These are phyloP conservation scores for Cynara cardunculus DNA, from an alignment of 129 eudicot genomes.

Conservation along the genomic window DNA sequence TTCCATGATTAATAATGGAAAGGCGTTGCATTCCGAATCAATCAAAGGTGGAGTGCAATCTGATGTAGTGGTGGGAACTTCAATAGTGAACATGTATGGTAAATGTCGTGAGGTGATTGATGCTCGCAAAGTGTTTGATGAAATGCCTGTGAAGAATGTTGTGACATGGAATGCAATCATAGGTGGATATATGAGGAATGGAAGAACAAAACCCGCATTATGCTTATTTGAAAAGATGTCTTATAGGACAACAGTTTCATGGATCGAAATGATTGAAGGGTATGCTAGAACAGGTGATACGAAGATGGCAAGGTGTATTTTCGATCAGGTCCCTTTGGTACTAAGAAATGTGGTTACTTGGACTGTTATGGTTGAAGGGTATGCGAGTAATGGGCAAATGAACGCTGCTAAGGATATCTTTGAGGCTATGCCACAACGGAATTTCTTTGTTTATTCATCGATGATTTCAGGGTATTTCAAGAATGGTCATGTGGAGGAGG, in stretches of 20 bases:
- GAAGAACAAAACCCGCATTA: slow-evolving; percentile 19
- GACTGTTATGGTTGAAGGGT: slow-evolving; percentile 46
- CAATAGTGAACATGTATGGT: slow-evolving; percentile 16
- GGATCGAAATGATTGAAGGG: slow-evolving; percentile 59
- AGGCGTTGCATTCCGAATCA: slow-evolving; percentile 36
- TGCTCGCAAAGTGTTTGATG: neutral
- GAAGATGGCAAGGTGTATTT: slow-evolving; percentile 42
- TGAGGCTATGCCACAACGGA: slow-evolving; percentile 36
- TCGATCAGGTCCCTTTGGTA: slow-evolving; percentile 36
- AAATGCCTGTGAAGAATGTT: slow-evolving; percentile 18
- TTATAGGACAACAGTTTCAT: slow-evolving; percentile 38
- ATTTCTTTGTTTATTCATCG: slow-evolving; percentile 15
- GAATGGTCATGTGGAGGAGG: slow-evolving; percentile 38
- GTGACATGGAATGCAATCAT: slow-evolving; percentile 54
- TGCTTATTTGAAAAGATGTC: slow-evolving; percentile 39
- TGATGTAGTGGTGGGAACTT: slow-evolving; percentile 17
- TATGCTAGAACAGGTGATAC: slow-evolving; percentile 38
- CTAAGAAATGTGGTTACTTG: slow-evolving; percentile 32
- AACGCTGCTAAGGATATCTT: slow-evolving; percentile 28
- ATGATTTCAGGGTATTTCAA: neutral
- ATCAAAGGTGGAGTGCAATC: slow-evolving; percentile 33
- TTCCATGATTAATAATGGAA: slow-evolving; percentile 31
- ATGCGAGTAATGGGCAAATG: slow-evolving; percentile 35
- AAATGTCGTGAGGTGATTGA: slow-evolving; percentile 25
- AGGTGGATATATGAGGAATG: slow-evolving; percentile 46